Evolutionary conservation across 75 land plant genomes (phyloP), one percentile per base, ranked within the genome.

Genomic region (Sequoia sempervirens): DNA sequence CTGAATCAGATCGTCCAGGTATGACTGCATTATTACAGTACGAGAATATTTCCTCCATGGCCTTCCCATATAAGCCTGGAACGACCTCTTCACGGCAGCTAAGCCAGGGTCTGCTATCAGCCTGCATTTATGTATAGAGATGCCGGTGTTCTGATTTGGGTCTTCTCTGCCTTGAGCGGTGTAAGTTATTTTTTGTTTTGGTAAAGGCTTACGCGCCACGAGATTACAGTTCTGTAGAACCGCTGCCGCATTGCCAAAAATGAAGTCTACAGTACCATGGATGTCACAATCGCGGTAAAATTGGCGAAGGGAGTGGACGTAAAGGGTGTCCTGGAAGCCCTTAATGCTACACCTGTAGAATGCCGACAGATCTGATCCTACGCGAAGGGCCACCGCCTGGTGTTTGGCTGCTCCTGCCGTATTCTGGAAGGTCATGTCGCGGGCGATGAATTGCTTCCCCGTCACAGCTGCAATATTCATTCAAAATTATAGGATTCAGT

Each of bases 311-410:
- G 46, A 43, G 46, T 43, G 46, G 5, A 43, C 46, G 7, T 43
- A 43, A 43, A 43, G 46, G 46, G 46, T 43, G 46, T 43, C 46
- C 46, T 6, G 7, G 7, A 3, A 43, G 46, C 46, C 46, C 46
- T 43, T 43, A 43, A 43, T 43, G 46, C 46, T 43, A 43, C 46
- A 43, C 7, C 46, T 43, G 46, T 43, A 43, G 46, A 43, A 43
- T 43, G 46, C 7, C 7, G 46, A 43, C 7, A 43, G 46, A 43
- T 90, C 93, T 23, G 83, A 91, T 18, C 84, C 83, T 41, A 90
- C 84, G 17, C 97, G 88, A 3, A 91, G 87, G 6, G 97, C 96
- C 43, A 94, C 96, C 0, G 97, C 97, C 80, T 95, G 96, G 88
- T 92, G 93, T 38, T 86, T 89, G 0, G 80, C 80, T n/a, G 94